Evolutionary conservation across 78 protist species (phyloP).

Genomic region (Guillardia theta): DNA sequence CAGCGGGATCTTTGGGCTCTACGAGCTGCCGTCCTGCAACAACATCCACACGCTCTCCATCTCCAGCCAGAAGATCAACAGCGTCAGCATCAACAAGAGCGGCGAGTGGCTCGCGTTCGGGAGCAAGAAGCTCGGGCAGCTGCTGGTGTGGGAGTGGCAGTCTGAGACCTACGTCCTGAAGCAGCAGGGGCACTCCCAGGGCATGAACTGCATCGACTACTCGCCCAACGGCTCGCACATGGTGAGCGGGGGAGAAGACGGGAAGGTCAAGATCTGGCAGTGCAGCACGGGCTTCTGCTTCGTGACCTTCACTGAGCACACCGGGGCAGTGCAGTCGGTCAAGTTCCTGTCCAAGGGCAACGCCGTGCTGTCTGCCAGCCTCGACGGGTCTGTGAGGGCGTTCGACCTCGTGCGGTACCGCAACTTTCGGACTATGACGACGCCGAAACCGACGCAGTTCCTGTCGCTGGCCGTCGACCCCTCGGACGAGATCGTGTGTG

Average conservation of each 20-base stretch:
- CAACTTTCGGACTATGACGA: not conserved
- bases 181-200: slow-evolving; percentile 77
- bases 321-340: slow-evolving; percentile 73
- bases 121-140: slow-evolving; percentile 64
- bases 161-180: slow-evolving; percentile 80
- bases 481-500: slow-evolving; percentile 85
- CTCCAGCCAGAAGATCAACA: slow-evolving; percentile 20
- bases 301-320: slow-evolving; percentile 90
- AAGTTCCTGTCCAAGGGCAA: slow-evolving; percentile 61
- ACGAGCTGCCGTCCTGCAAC: slow-evolving; percentile 64
- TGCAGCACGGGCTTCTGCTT: slow-evolving; percentile 81
- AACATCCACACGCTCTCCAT: slow-evolving; percentile 70
- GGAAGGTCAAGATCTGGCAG: slow-evolving; percentile 83
- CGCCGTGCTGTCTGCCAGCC: slow-evolving; percentile 68
- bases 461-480: slow-evolving; percentile 82
- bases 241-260: slow-evolving; percentile 89
- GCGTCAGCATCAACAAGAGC: slow-evolving; percentile 33
- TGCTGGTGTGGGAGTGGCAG: slow-evolving; percentile 96
- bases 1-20: slow-evolving; percentile 80
- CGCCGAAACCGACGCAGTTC: slow-evolving; percentile 39
- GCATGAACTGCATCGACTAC: slow-evolving; percentile 72
- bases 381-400: slow-evolving; percentile 93
- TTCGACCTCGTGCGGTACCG: slow-evolving; percentile 70
- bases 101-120: slow-evolving; percentile 96
- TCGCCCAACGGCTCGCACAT: slow-evolving; percentile 81